These are phyloP conservation scores for Tephrocybe sp. DNA, from an alignment of 768 basidiomycete species.

Conservation along the genomic window DNA sequence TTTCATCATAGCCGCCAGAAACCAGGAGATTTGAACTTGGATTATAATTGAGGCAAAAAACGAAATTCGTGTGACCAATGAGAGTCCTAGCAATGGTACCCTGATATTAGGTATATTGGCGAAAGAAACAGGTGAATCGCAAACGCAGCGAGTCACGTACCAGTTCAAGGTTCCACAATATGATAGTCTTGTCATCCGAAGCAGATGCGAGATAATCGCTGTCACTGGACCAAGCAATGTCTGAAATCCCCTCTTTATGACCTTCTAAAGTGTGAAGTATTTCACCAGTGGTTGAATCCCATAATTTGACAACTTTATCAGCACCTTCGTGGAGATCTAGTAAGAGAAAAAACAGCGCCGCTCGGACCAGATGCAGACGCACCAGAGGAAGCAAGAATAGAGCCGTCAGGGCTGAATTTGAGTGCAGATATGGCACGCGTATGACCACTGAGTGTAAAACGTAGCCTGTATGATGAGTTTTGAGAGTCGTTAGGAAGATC, in stretches of 20 bases:
- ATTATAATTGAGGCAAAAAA: constrained; percentile 92
- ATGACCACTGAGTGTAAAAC: constrained; percentile 78
- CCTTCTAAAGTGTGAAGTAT: constrained; percentile 73
- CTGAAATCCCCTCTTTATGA: constrained; percentile 83
- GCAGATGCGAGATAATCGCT: constrained; percentile 85
- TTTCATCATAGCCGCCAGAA: constrained; percentile 95
- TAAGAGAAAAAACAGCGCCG: constrained; percentile 19
- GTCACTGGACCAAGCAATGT: constrained; percentile 87
- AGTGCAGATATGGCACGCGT: constrained; percentile 78
- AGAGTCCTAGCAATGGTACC: constrained; percentile 64
- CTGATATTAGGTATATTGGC: constrained; percentile 31
- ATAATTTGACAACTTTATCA: constrained; percentile 81
- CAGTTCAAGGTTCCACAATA: constrained; percentile 78
- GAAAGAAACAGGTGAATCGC: constrained; percentile 11
- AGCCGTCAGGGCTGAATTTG: constrained; percentile 88
- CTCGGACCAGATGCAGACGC: constrained; percentile 28
- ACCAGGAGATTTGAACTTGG: constrained; percentile 89
- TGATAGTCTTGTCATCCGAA: constrained; percentile 89
- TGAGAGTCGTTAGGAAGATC: constrained; percentile 5
- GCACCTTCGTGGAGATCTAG: constrained; percentile 57
- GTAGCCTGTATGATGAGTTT: constrained; percentile 55
- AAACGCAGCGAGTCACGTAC: constrained; percentile 34
- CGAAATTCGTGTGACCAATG: constrained; percentile 88
- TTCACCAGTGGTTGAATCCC: constrained; percentile 73
- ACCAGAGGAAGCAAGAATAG: constrained; percentile 83